Conservation (phyloP, 2,329 filamentous ascomycete genomes). For the Xylaria sp. region DNA sequence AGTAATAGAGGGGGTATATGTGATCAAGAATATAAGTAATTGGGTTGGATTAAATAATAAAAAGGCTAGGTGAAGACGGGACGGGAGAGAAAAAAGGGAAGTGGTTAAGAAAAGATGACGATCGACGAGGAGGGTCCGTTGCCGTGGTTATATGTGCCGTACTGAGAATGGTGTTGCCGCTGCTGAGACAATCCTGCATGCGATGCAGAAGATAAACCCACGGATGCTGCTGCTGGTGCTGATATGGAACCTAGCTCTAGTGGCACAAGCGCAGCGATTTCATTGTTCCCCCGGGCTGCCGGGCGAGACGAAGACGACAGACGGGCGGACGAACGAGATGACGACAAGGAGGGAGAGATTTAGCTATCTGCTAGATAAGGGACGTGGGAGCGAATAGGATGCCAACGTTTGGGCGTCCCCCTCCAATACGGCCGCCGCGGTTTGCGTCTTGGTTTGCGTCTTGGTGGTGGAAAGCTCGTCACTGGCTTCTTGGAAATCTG, state of each 20-base stretch:
- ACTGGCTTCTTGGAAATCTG: constrained; percentile 31
- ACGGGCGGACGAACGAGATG: constrained; percentile 35
- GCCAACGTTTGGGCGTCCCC: constrained; percentile 37
- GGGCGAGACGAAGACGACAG: constrained; percentile 36
- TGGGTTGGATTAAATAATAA: constrained; percentile 17
- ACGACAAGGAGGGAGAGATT: constrained; percentile 42
- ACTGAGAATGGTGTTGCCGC: constrained; percentile 27
- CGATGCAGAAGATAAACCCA: constrained; percentile 33
- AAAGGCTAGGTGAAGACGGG: constrained; percentile 14
- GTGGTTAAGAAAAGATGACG: constrained; percentile 33
- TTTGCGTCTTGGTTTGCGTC: constrained; percentile 41
- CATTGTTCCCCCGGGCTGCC: constrained; percentile 40
- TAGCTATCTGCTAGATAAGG: constrained; percentile 47
- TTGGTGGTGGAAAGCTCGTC: constrained; percentile 25
- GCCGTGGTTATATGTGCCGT: constrained; percentile 38
- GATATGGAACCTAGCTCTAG: constrained; percentile 26
- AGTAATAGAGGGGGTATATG: constrained; percentile 22
- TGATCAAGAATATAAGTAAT: constrained; percentile 30
- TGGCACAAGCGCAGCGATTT: constrained; percentile 34
- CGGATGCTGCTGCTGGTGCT: constrained; percentile 20
- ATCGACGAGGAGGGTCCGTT: constrained; percentile 38
- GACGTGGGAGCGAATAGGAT: constrained; percentile 46
- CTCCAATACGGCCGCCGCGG: constrained; percentile 40
- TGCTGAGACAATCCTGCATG: constrained; percentile 38
- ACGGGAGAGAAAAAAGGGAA: constrained; percentile 22